phyloP scores from a whole-genome alignment of 2,329 filamentous ascomycete genomes.

The Aspergillus sp. region DNA sequence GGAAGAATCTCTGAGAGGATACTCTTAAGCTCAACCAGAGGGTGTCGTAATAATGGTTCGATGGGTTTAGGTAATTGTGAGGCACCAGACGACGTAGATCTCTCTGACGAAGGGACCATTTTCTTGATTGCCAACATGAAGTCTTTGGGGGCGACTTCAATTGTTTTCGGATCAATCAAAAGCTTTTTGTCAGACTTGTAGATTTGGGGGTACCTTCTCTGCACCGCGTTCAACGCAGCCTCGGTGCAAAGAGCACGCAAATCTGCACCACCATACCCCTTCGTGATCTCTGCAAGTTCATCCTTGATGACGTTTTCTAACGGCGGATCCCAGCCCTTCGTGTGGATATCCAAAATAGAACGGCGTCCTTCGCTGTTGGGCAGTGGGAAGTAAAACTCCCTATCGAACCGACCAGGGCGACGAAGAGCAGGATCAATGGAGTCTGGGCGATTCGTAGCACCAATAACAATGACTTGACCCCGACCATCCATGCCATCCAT shows the following conservation, averaged over 20 bases:
- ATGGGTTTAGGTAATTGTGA: constrained; percentile 75
- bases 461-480: constrained; percentile 97
- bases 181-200: constrained; percentile 89
- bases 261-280: constrained; percentile 96
- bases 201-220: constrained; percentile 93
- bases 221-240: constrained; percentile 91
- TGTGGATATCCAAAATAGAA: constrained; percentile 92
- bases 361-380: constrained; percentile 78
- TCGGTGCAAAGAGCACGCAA: constrained; percentile 92
- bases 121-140: constrained; percentile 98
- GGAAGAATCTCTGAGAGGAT: constrained; percentile 77
- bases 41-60: constrained; percentile 74
- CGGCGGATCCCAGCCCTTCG: constrained; percentile 81
- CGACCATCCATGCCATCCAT: constrained; percentile 99
- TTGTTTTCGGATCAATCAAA: constrained; percentile 78
- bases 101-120: constrained; percentile 90
- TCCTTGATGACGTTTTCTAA: constrained; percentile 77
- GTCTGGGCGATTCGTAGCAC: constrained; percentile 95
- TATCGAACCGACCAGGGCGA: constrained; percentile 89
- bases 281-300: constrained; percentile 78
- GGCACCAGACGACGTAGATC: constrained; percentile 81
- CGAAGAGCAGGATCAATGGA: constrained; percentile 95
- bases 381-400: constrained; percentile 97
- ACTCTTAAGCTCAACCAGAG: constrained; percentile 67
- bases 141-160: constrained; percentile 85